Conservation (phyloP, 2,329 filamentous ascomycete species). For the Beauveria rudraprayagi region DNA sequence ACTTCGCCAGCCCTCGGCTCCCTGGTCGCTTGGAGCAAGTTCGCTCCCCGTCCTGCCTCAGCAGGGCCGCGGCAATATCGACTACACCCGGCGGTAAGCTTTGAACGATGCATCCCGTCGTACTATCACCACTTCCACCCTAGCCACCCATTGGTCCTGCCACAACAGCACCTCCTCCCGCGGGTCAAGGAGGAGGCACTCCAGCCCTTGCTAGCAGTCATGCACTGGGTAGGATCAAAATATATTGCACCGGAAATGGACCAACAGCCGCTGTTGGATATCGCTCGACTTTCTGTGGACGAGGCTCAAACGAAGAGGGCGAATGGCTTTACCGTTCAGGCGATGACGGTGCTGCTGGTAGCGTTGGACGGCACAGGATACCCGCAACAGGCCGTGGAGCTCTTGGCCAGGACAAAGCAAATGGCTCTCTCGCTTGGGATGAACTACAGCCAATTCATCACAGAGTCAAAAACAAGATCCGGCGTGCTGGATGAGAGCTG, state of each 20-base stretch:
- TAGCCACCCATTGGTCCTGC: slow-evolving; percentile 4
- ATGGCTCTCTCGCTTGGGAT: slow-evolving; percentile 30
- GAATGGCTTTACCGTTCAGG: neutral
- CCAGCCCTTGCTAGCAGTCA: slow-evolving; percentile 1
- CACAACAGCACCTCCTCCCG: neutral
- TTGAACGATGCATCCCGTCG: slow-evolving; percentile 1
- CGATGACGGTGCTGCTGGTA: neutral
- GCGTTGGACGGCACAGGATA: slow-evolving; percentile 1
- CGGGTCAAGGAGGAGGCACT: neutral
- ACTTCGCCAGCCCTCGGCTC: neutral
- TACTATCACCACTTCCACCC: slow-evolving; percentile 3
- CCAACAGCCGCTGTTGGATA: neutral
- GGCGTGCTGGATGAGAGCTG: slow-evolving; percentile 61
- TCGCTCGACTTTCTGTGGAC: neutral
- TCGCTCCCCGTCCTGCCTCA: neutral
- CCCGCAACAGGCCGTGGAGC: neutral
- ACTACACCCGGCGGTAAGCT: neutral
- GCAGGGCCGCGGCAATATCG: neutral
- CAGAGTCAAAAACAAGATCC: neutral
- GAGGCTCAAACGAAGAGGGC: neutral
- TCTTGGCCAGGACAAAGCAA: neutral
- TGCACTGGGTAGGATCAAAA: slow-evolving; percentile 3
- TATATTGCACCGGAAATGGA: neutral
- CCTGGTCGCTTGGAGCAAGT: neutral
- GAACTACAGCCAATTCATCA: neutral